Conservation (phyloP, 1,139 yeast species). For the Geotrichum histeridarum region DNA sequence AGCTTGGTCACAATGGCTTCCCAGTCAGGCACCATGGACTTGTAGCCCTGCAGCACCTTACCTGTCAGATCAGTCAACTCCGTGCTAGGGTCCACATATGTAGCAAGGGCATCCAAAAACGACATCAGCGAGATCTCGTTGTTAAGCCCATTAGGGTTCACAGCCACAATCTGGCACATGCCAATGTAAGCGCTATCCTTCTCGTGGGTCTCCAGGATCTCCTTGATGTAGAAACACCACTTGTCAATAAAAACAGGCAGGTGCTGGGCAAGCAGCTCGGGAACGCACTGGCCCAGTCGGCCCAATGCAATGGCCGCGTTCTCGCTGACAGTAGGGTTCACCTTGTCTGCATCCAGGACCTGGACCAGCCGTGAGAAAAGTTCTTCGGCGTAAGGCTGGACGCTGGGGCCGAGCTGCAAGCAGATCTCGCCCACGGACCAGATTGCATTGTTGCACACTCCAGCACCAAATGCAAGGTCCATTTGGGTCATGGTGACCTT, state of each 20-base stretch:
- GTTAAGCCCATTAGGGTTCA: slow-evolving; percentile 64
- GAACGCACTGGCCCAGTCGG: slow-evolving; percentile 67
- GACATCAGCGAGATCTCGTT: slow-evolving; percentile 47
- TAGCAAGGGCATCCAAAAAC: slow-evolving; percentile 61
- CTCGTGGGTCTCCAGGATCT: slow-evolving; percentile 69
- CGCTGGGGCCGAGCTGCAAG: slow-evolving; percentile 44
- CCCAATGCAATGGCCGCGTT: slow-evolving; percentile 90
- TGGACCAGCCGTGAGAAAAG: slow-evolving; percentile 59
- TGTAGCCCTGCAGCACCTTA: slow-evolving; percentile 38
- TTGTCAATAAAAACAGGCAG: slow-evolving; percentile 51
- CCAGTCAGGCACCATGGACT: slow-evolving; percentile 33
- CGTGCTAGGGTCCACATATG: slow-evolving; percentile 46
- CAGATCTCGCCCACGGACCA: slow-evolving; percentile 92
- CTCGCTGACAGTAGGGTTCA: slow-evolving; percentile 59
- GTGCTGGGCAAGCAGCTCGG: slow-evolving; percentile 56
- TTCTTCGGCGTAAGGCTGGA: slow-evolving; percentile 52
- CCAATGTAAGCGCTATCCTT: slow-evolving; percentile 78
- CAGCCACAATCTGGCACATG: slow-evolving; percentile 57
- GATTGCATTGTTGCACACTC: slow-evolving; percentile 81
- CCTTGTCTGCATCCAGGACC: slow-evolving; percentile 46
- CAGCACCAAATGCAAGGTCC: slow-evolving; percentile 47
- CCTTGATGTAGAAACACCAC: slow-evolving; percentile 66
- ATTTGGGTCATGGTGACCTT: slow-evolving; percentile 54
- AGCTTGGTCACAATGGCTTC: slow-evolving; percentile 22
- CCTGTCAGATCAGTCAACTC: slow-evolving; percentile 33